phyloP scores from a whole-genome alignment of 805 yeast genomes.

The Zygotorulaspora danielsina region DNA sequence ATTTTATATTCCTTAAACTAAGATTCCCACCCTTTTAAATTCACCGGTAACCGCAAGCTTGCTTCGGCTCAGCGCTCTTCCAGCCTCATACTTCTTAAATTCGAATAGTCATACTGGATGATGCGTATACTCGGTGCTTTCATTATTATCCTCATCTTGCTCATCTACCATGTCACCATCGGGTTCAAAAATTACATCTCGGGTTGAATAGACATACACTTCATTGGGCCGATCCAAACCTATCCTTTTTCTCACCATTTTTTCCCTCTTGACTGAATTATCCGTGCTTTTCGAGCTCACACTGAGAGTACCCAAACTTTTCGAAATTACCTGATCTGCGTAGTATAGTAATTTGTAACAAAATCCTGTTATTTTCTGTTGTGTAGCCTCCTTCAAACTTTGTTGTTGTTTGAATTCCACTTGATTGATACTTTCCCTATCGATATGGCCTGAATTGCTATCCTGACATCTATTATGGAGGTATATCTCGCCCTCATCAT shows the following conservation, averaged over 20 bases:
- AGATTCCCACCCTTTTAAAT: too few species aligned
- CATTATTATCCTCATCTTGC: neutral
- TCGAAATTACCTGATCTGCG: conserved; percentile 52
- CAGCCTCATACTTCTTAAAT: too few species aligned
- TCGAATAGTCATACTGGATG: neutral
- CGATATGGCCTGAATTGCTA: conserved; percentile 3
- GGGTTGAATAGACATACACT: conserved; percentile 42
- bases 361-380: conserved; percentile 28
- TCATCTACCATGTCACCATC: conserved; percentile 21
- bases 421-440: conserved; percentile 22
- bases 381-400: conserved; percentile 21
- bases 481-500: neutral
- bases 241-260: conserved; percentile 27
- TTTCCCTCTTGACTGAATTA: conserved; percentile 20
- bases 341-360: conserved; percentile 41
- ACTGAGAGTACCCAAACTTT: conserved; percentile 56
- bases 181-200: conserved; percentile 40
- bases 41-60: too few species aligned
- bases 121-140: neutral
- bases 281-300: conserved; percentile 32
- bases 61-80: too few species aligned
- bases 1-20: neutral
- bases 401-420: conserved; percentile 17
- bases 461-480: neutral
- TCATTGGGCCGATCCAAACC: conserved; percentile 33